Conservation (phyloP, 352 stramenopile species). For the Blastocystis sp. region DNA sequence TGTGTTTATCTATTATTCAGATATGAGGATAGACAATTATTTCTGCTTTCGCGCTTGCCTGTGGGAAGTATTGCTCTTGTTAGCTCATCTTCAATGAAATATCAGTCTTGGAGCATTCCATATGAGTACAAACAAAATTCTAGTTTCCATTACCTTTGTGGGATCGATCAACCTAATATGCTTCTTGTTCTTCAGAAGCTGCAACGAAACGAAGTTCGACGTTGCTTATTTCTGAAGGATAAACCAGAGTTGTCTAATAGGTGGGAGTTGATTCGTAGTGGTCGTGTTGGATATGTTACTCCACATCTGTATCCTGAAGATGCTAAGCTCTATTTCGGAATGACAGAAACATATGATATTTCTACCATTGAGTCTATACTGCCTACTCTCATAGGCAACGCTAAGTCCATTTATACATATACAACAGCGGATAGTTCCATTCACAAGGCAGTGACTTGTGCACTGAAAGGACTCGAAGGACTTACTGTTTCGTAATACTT, state of each 20-base stretch:
- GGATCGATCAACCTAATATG: constrained; percentile 51
- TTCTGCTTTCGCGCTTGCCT: constrained; percentile 55
- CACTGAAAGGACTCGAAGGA: neutral
- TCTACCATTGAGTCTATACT: neutral
- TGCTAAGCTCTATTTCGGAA: constrained; percentile 60
- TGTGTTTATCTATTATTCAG: neutral
- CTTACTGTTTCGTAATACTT: neutral
- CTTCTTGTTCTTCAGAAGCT: constrained; percentile 60
- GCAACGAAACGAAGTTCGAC: constrained; percentile 57
- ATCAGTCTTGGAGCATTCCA: constrained; percentile 62
- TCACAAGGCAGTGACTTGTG: neutral
- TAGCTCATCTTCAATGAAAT: constrained; percentile 55
- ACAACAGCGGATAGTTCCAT: neutral
- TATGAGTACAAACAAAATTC: constrained; percentile 68
- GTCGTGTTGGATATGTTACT: constrained; percentile 14
- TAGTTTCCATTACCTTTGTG: constrained; percentile 63
- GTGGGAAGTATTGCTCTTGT: constrained; percentile 37
- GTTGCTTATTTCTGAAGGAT: constrained; percentile 44
- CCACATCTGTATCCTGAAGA: constrained; percentile 35
- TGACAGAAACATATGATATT: constrained; percentile 26
- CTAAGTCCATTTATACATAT: neutral
- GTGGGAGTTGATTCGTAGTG: neutral
- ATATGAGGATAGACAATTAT: constrained; percentile 58
- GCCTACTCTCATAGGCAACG: neutral
- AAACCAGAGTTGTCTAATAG: neutral